Evolutionary conservation across 345 rosid genomes (phyloP), one percentile per base, ranked within the genome.

Genomic region (Heritiera littoralis): DNA sequence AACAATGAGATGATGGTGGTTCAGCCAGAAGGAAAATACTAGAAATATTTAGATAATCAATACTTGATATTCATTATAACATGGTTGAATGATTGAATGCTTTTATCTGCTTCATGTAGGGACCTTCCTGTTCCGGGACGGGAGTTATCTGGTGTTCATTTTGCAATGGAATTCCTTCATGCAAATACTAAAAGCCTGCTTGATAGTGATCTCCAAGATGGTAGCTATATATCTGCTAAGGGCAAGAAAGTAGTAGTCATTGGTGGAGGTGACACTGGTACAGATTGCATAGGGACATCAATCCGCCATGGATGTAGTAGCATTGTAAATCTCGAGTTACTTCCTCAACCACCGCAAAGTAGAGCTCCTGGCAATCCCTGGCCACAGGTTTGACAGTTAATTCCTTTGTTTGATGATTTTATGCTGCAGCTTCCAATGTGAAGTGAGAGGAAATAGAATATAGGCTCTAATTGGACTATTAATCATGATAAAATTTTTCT

Each of bases 331-430:
- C 86, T 97, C 7, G 99, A 97, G 89, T 98, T 97, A 79, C 94
- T 94, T 74, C 94, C 99, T 55, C 89, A 91, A 86, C 98, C 99
- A 49, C 98, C 99, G 17, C 73, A 48, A 80, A 83, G 85, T 4
- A 90, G 99, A 86, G 98, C 97, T 75, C 91, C 97, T 28, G 98
- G 98, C 82, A 97, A 97, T 88, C 99, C 98, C n/a, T 97, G 99
- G 99, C 99, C 99, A 48, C 99, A 97, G 98, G 99, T 96, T 76
- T 72, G 77, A 52, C 43, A 66, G 17, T 49, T 43, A 11, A 14
- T 54, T 75, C 11, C 11, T 38, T 73, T 1, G 9, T 18, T n/a
- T 40, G 3, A 72, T 13, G 41, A 32, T 54, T 54, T 35, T 54
- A 6, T 35, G 28, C 14, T 54, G 18, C 11, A 12, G 32, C 64